These are phyloP conservation scores for Coemansia sp. DNA, from an alignment of 192 early-diverging fungal genomes.

Conservation along the genomic window DNA sequence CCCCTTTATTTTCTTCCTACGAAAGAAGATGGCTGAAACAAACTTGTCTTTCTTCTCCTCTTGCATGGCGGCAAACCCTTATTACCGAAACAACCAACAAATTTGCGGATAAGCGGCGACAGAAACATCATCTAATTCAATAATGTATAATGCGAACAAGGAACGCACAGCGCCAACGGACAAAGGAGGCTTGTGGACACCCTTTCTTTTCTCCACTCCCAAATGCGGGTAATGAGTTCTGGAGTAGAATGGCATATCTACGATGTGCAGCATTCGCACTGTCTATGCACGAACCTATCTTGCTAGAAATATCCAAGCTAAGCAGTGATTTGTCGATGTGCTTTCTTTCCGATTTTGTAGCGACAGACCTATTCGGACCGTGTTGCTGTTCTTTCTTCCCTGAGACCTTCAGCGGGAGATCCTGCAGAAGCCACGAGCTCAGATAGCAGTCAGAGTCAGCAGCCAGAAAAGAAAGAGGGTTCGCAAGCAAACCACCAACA, in stretches of 20 bases:
- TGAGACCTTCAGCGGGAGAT: conserved; percentile 20
- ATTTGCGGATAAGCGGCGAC: conserved; percentile 3
- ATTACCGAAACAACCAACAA: conserved; percentile 2
- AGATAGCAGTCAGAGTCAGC: neutral
- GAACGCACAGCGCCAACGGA: neutral
- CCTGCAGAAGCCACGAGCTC: neutral
- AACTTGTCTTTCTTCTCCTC: conserved; percentile 1
- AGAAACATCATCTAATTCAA: neutral
- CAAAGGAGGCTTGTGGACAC: neutral
- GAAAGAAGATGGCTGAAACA: neutral
- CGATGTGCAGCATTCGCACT: neutral
- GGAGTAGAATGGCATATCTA: neutral
- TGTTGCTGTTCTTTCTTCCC: conserved; percentile 47
- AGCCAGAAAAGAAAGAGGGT: neutral
- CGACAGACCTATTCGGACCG: conserved; percentile 58
- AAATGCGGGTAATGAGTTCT: neutral
- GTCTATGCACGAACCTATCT: neutral
- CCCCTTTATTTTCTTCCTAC: neutral
- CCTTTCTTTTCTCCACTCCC: neutral
- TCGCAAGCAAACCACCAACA: conserved; percentile 1
- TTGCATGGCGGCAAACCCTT: conserved; percentile 3
- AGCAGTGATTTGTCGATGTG: neutral
- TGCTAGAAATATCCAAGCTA: neutral
- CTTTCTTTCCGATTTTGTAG: conserved; percentile 14
- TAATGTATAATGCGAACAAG: neutral